Conservation (phyloP, 2,329 filamentous ascomycete species). For the Westerdykella sp. region DNA sequence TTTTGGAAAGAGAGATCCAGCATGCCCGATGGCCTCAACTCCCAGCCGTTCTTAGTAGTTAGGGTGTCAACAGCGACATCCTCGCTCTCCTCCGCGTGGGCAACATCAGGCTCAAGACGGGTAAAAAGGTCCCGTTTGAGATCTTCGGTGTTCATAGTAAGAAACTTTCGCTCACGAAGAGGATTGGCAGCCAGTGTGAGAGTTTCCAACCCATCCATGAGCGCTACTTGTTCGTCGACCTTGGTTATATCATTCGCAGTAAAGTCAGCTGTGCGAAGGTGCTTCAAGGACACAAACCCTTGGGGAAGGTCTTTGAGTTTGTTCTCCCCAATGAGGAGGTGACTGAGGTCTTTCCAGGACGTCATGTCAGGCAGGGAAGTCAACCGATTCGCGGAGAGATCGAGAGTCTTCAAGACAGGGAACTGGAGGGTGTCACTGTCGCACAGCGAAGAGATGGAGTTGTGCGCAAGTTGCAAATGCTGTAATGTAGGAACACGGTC, state of each 20-base stretch:
- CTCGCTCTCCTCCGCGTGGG: slow-evolving; percentile 4
- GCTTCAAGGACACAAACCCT: slow-evolving; percentile 63
- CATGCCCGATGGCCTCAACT: slow-evolving; percentile 31
- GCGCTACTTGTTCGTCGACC: slow-evolving; percentile 68
- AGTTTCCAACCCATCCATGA: slow-evolving; percentile 70
- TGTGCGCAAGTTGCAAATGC: slow-evolving; percentile 69
- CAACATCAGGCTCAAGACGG: slow-evolving; percentile 53
- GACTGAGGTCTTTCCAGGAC: slow-evolving; percentile 67
- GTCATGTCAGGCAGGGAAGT: slow-evolving; percentile 65
- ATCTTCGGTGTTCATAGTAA: slow-evolving; percentile 72
- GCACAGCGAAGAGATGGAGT: slow-evolving; percentile 56
- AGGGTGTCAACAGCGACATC: slow-evolving; percentile 4
- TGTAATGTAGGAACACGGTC: slow-evolving; percentile 60
- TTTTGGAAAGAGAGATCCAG: slow-evolving; percentile 41
- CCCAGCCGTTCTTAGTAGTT: slow-evolving; percentile 16
- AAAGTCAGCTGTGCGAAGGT: slow-evolving; percentile 72
- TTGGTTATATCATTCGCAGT: slow-evolving; percentile 75
- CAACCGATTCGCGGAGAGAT: slow-evolving; percentile 75
- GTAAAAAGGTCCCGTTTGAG: slow-evolving; percentile 67
- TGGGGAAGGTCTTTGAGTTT: slow-evolving; percentile 67
- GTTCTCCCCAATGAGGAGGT: slow-evolving; percentile 75
- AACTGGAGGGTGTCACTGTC: slow-evolving; percentile 51
- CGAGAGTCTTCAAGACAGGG: slow-evolving; percentile 66
- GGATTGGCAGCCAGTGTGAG: slow-evolving; percentile 85
- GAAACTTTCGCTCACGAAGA: slow-evolving; percentile 77